Conservation (phyloP, 129 eudicot species). For the Lonicera japonica region DNA sequence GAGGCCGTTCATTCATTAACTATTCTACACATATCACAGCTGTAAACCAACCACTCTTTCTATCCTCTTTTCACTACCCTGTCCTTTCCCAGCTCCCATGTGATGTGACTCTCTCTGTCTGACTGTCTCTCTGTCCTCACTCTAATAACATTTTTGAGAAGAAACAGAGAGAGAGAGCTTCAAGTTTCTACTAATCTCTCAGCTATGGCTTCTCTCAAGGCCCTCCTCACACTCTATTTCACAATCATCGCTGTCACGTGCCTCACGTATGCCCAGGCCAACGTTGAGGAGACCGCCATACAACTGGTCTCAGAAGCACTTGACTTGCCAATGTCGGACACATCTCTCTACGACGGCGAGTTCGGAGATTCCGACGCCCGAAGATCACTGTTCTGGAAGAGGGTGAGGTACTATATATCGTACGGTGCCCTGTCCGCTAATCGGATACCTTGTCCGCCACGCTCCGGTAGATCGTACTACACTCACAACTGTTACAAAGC, state of each 20-base stretch:
- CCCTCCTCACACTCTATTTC: conserved; percentile 3
- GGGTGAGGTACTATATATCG: conserved; percentile 49
- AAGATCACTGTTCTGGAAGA: conserved; percentile 60
- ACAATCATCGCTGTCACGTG: conserved; percentile 7
- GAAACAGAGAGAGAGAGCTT: no score
- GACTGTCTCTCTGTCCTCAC: background rate
- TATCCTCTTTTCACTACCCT: background rate
- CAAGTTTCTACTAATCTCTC: background rate
- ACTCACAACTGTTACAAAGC: conserved; percentile 68
- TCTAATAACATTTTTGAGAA: background rate
- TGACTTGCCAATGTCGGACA: conserved; percentile 18
- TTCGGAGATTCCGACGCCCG: conserved; percentile 9
- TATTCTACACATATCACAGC: background rate
- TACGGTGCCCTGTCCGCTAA: conserved; percentile 80
- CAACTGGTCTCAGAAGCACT: conserved; percentile 10
- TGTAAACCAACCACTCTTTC: background rate
- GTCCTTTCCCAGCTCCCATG: conserved; percentile 15
- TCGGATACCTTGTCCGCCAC: conserved; percentile 75
- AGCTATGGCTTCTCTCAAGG: conserved; percentile 18
- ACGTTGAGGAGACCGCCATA: conserved; percentile 1
- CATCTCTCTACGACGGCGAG: conserved; percentile 15
- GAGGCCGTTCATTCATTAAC: no score
- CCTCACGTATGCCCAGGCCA: conserved; percentile 12
- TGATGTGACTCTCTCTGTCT: conserved; percentile 33
- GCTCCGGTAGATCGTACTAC: conserved; percentile 84